These are phyloP conservation scores for Pythium apleroticum DNA, from an alignment of 352 stramenopile genomes.

Conservation along the genomic window DNA sequence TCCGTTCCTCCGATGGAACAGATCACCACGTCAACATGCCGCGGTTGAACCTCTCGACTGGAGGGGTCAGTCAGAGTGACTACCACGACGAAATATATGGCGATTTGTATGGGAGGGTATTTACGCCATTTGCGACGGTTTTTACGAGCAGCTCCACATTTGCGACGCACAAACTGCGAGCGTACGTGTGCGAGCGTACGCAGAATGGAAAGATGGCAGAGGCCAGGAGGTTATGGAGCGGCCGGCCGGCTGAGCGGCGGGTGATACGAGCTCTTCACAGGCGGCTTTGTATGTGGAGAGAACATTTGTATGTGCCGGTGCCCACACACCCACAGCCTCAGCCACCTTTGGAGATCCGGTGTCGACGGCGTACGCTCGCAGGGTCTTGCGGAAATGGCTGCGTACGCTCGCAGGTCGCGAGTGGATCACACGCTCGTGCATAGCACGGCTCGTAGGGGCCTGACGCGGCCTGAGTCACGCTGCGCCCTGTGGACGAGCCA, in stretches of 20 bases:
- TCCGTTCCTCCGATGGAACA: neutral
- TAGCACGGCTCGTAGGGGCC: neutral
- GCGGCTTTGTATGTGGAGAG: neutral
- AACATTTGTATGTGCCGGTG: no score
- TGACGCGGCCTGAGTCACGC: conserved; percentile 2
- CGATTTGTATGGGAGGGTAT: conserved; percentile 3
- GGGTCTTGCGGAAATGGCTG: conserved; percentile 8
- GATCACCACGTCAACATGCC: neutral
- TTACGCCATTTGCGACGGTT: neutral
- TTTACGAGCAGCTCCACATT: conserved; percentile 1
- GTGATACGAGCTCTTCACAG: neutral
- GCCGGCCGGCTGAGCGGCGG: neutral
- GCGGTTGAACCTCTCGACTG: neutral
- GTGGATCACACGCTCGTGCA: conserved; percentile 4
- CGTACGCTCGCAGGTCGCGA: conserved; percentile 10
- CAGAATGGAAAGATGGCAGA: conserved; percentile 20
- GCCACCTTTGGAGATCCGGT: neutral
- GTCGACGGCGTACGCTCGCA: conserved; percentile 24
- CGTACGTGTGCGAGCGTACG: conserved; percentile 28
- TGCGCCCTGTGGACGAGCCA: neutral
- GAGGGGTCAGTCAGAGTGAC: neutral
- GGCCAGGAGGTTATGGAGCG: neutral
- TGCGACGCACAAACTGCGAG: conserved; percentile 6
- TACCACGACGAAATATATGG: neutral
- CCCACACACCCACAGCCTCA: neutral